Evolutionary conservation across 2,329 filamentous ascomycete genomes (phyloP).

Genomic region (Cladosporium sp.): DNA sequence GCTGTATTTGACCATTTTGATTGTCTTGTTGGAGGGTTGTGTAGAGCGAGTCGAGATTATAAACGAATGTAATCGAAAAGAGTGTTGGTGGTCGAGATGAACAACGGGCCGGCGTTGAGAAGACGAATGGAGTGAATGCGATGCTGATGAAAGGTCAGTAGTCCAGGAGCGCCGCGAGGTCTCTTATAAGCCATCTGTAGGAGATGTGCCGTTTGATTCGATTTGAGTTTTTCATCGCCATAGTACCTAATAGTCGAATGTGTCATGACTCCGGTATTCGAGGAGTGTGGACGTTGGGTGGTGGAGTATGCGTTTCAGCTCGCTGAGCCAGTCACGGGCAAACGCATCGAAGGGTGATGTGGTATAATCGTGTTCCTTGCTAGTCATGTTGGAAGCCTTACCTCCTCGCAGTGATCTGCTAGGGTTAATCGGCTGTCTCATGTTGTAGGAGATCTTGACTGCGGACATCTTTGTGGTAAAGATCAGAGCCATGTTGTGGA

Average conservation of each 20-base stretch:
- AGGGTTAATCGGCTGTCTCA: not conserved
- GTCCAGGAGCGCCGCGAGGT: not conserved
- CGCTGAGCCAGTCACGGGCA: not conserved
- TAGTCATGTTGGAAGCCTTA: not conserved
- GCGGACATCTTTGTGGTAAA: not conserved
- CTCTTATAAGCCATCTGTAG: not conserved
- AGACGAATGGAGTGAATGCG: not conserved
- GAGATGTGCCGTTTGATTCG: not conserved
- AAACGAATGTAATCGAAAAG: not conserved
- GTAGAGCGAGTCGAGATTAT: not conserved
- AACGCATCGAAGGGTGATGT: not conserved
- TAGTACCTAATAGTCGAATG: not conserved
- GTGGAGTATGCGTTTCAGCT: not conserved
- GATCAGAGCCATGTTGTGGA: not conserved
- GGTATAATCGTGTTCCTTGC: not conserved
- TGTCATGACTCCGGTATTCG: not conserved
- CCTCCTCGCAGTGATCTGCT: not conserved
- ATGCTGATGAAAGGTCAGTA: not conserved
- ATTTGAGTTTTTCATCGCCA: not conserved
- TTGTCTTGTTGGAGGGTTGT: not conserved
- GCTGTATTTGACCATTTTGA: slow-evolving; percentile 5
- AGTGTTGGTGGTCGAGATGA: not conserved
- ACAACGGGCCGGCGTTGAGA: not conserved
- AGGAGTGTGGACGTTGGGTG: not conserved
- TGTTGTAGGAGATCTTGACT: not conserved